Base-by-base conservation (phyloP, 441 rosid species). In the Eutrema salsugineum region DNA sequence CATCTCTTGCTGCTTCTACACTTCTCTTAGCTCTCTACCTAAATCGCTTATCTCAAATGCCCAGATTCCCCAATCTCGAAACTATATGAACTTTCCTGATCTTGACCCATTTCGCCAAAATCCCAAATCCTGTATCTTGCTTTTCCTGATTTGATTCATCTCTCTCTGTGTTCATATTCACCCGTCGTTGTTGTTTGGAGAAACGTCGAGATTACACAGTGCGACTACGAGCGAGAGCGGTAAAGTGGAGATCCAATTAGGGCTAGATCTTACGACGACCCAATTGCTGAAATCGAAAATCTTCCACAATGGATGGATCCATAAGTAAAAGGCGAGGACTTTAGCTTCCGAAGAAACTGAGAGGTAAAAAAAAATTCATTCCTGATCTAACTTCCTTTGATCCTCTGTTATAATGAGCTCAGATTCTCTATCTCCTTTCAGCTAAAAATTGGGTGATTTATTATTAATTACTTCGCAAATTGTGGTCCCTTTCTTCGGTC, bases 11-110 rank as follows among this genome's bases (percentile, higher is more conserved):
- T 56, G 35, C 63, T 47, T 63, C 56, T 22, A 3, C 39, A 47
- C 66, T 75, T 54, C 65, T 68, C 16, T 56, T 24, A 69, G 70
- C 65, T 55, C 75, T 44, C 73, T 50, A 40, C 59, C 74, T 28
- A 47, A 53, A 39, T 5, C 64, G 55, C 55, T 3, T 40, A 30
- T 67, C 55, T 54, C 61, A 39, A 28, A 35, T n/a, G 5, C 57
- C 12, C 11, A 33, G 50, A 70, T 0, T 0, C 36, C 48, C 30
- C 49, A 44, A 27, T 54, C 43, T 58, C 53, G 6, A 72, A 40
- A 22, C 55, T 73, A 66, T 66, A 10, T 73, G 4, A 49, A 3
- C 55, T 20, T 51, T 40, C 46, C 60, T 66, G 51, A 66, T 66
- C 62, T 73, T 73, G 36, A 66, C 60, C 36, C 77, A 66, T 27